Conservation (phyloP, 805 yeast genomes). For the Nakazawaea ambrosiae region DNA sequence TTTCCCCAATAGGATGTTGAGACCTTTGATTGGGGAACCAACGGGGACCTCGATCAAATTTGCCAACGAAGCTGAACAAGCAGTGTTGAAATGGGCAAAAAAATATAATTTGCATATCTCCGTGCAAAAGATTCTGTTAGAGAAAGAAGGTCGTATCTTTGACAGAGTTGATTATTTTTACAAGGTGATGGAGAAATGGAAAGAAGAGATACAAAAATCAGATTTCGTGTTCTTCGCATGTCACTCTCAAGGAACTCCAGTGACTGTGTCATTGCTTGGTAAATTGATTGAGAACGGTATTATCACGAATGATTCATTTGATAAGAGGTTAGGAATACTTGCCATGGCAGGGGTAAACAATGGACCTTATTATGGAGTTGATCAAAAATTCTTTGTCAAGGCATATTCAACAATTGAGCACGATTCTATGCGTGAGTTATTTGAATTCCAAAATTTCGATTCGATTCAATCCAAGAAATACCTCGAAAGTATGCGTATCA, state of each 20-base stretch:
- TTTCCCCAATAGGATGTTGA: conserved; percentile 78
- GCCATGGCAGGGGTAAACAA: conserved; percentile 96
- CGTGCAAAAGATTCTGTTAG: conserved; percentile 88
- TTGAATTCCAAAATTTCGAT: conserved; percentile 77
- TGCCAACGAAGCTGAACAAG: conserved; percentile 82
- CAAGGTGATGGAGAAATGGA: conserved; percentile 64
- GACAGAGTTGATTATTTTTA: conserved; percentile 81
- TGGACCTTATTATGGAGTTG: conserved; percentile 91
- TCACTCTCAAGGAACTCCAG: conserved; percentile 96
- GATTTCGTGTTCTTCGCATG: conserved; percentile 89
- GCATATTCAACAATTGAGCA: conserved; percentile 89
- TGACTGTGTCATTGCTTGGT: conserved; percentile 73
- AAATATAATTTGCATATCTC: conserved; percentile 35
- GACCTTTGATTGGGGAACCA: conserved; percentile 91
- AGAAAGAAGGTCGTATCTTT: conserved; percentile 86
- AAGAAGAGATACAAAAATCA: conserved; percentile 37
- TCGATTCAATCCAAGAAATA: conserved; percentile 68
- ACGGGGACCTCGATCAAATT: conserved; percentile 92
- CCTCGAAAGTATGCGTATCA: conserved; percentile 55
- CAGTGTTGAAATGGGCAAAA: conserved; percentile 63
- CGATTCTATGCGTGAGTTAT: conserved; percentile 78
- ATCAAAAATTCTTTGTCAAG: conserved; percentile 72
- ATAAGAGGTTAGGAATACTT: conserved; percentile 57
- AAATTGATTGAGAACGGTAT: conserved; percentile 57
- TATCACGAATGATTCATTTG: conserved; percentile 27